These are phyloP conservation scores for Pythium vanterpoolii DNA, from an alignment of 352 stramenopile genomes.

Conservation along the genomic window DNA sequence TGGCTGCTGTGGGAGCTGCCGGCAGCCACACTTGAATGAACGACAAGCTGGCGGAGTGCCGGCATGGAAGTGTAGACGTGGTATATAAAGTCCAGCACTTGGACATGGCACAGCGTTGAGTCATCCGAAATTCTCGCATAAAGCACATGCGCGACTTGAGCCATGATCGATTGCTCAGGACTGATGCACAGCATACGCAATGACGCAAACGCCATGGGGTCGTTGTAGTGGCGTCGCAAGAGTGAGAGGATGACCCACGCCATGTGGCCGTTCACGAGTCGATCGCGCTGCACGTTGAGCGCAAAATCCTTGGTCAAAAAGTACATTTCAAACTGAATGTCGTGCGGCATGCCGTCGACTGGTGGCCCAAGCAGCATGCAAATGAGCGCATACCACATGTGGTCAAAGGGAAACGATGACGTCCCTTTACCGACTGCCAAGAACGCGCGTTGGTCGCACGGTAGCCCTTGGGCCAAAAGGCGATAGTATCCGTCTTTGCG, in stretches of 20 bases:
- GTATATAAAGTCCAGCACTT: slow-evolving; percentile 60
- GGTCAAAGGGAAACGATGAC: slow-evolving; percentile 49
- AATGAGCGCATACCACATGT: slow-evolving; percentile 71
- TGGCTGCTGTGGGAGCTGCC: slow-evolving; percentile 1
- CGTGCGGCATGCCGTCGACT: slow-evolving; percentile 54
- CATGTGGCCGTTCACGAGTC: slow-evolving; percentile 48
- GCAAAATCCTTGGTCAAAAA: slow-evolving; percentile 68
- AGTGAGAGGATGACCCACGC: slow-evolving; percentile 49
- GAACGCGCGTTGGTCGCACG: slow-evolving; percentile 37
- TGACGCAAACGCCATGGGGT: slow-evolving; percentile 31
- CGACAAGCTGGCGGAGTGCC: slow-evolving; percentile 5
- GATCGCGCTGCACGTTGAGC: slow-evolving; percentile 55
- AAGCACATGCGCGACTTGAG: slow-evolving; percentile 18
- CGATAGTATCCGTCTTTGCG: slow-evolving; percentile 71
- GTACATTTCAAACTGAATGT: slow-evolving; percentile 63
- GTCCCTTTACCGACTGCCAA: background rate
- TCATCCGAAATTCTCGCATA: slow-evolving; percentile 7
- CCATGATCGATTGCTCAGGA: slow-evolving; percentile 19
- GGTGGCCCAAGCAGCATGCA: slow-evolving; percentile 59
- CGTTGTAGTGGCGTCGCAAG: slow-evolving; percentile 55
- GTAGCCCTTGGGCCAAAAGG: slow-evolving; percentile 55
- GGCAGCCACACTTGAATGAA: slow-evolving; percentile 2
- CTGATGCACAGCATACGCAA: slow-evolving; percentile 16
- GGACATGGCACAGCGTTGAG: slow-evolving; percentile 24
- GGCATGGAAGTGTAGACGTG: slow-evolving; percentile 28